A percentile compares a stretch with the other conserved stretches of the same genome.
Evolutionary conservation across 140 eudicot genomes (phyloP).

Genomic region (Cichorium intybus): DNA sequence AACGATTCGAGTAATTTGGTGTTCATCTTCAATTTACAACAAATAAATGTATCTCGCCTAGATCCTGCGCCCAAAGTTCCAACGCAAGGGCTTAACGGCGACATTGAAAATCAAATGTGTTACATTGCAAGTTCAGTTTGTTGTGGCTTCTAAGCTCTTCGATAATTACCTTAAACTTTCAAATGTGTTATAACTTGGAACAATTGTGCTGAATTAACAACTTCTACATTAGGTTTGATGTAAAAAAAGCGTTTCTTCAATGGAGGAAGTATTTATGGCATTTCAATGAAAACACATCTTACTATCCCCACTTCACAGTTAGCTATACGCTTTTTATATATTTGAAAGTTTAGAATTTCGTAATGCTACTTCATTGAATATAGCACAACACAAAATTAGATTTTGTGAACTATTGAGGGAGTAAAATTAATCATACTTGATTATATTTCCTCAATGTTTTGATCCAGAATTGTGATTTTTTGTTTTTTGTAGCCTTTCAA

Average conservation of each 20-base stretch:
- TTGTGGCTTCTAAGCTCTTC: background rate
- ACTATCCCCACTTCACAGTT: background rate
- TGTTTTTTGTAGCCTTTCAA: background rate
- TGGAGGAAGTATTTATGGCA: background rate
- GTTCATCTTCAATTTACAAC: background rate
- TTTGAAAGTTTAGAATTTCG: background rate
- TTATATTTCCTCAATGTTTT: background rate
- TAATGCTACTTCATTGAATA: too few relatives aligned
- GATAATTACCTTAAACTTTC: background rate
- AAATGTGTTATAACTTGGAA: background rate
- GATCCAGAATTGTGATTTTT: background rate
- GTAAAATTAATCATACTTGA: too few relatives aligned
- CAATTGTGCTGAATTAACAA: background rate
- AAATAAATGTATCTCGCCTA: background rate
- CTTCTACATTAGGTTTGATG: background rate
- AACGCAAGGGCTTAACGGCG: background rate
- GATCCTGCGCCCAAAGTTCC: background rate
- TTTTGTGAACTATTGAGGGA: too few relatives aligned
- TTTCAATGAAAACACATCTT: background rate
- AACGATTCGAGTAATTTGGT: background rate
- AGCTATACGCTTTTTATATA: background rate
- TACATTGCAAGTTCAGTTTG: background rate
- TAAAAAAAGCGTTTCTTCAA: background rate
- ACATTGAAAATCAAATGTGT: constrained; percentile 4
- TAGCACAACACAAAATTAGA: too few relatives aligned